Percentiles rank a stretch among this genome's conserved stretches.
phyloP scores from a whole-genome alignment of 2,329 filamentous ascomycete genomes.

The Aspergillus uvarum region DNA sequence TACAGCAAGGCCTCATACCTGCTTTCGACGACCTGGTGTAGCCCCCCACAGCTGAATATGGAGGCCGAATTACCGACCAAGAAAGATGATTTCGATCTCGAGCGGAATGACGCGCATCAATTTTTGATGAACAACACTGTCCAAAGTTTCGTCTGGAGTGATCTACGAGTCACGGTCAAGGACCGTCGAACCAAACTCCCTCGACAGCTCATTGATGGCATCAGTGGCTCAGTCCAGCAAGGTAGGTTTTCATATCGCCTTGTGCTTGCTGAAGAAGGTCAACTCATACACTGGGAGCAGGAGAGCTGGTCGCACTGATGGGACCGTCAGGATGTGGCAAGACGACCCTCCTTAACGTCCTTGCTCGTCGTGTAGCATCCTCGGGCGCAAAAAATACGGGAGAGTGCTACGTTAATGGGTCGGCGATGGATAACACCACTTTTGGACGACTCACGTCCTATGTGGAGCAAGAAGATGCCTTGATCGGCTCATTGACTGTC shows the following conservation, averaged over 20 bases:
- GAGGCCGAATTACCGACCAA: background rate
- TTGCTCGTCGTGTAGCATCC: slow-evolving; percentile 62
- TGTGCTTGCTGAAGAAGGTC: background rate
- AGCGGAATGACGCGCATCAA: slow-evolving; percentile 28
- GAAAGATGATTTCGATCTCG: slow-evolving; percentile 25
- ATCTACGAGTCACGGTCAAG: slow-evolving; percentile 69
- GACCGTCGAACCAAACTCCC: slow-evolving; percentile 65
- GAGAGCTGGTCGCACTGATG: slow-evolving; percentile 77
- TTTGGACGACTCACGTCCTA: slow-evolving; percentile 71
- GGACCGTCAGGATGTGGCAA: slow-evolving; percentile 74
- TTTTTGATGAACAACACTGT: slow-evolving; percentile 60
- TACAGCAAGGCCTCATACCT: background rate
- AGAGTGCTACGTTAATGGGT: slow-evolving; percentile 64
- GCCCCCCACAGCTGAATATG: background rate
- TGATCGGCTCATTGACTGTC: slow-evolving; percentile 78
- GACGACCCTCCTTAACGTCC: slow-evolving; percentile 77
- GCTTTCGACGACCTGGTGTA: background rate
- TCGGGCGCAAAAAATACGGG: slow-evolving; percentile 56
- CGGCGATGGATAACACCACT: slow-evolving; percentile 49
- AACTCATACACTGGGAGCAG: slow-evolving; percentile 39
- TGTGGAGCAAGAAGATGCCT: slow-evolving; percentile 84
- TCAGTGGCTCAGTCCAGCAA: slow-evolving; percentile 64
- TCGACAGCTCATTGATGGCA: slow-evolving; percentile 62
- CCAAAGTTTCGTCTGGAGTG: slow-evolving; percentile 64
- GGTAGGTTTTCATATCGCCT: slow-evolving; percentile 43